Conservation (phyloP, 2,329 filamentous ascomycete species). For the Calcarisporium arbuscula region DNA sequence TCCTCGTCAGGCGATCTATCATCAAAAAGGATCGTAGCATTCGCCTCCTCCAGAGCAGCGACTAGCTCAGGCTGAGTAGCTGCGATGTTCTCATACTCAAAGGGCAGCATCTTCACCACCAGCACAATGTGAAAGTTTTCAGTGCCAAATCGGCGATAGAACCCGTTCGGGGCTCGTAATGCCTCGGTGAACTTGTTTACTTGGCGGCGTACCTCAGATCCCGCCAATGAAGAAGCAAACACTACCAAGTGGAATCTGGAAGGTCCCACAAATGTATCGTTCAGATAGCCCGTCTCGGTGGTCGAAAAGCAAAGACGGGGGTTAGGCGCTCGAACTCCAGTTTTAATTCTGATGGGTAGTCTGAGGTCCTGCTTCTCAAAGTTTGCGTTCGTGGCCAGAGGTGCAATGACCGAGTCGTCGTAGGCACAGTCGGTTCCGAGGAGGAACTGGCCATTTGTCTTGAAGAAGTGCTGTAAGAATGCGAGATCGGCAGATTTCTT, state of each 20-base stretch:
- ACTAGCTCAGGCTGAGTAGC: too few species aligned
- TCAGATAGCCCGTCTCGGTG: slow-evolving; percentile 21
- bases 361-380: too few species aligned
- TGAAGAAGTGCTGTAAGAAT: slow-evolving; percentile 20
- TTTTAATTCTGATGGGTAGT: slow-evolving; percentile 12
- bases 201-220: slow-evolving; percentile 10
- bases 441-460: slow-evolving; percentile 18
- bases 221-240: slow-evolving; percentile 18
- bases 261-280: slow-evolving; percentile 20
- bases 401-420: slow-evolving; percentile 9
- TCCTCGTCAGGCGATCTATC: slow-evolving; percentile 6
- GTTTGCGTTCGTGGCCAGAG: too few species aligned
- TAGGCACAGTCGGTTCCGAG: slow-evolving; percentile 20
- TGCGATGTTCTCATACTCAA: slow-evolving; percentile 11
- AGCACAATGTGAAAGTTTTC: slow-evolving; percentile 22
- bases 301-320: slow-evolving; percentile 19
- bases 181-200: slow-evolving; percentile 11
- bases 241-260: slow-evolving; percentile 22
- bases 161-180: slow-evolving; percentile 13
- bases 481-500: too few species aligned
- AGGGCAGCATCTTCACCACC: slow-evolving; percentile 19
- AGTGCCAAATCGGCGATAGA: slow-evolving; percentile 18
- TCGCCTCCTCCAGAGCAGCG: too few species aligned
- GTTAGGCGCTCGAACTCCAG: slow-evolving; percentile 24
- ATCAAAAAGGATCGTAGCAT: too few species aligned